Conservation (phyloP, 164 flowering plant species). For the Aristolochia fimbriata region DNA sequence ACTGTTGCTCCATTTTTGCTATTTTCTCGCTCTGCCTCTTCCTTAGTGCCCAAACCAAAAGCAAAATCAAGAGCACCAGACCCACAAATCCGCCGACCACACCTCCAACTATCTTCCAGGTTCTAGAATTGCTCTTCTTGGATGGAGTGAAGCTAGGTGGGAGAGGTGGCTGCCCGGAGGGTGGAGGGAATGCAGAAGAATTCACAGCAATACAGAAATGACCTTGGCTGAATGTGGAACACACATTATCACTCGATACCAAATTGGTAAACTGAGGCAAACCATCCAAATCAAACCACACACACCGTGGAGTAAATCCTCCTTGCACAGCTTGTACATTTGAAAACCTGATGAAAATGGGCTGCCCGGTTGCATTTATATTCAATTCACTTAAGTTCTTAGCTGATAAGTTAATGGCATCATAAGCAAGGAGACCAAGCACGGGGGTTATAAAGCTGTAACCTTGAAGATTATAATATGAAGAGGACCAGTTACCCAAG, state of each 20-base stretch:
- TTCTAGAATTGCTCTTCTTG: slow-evolving; percentile 17
- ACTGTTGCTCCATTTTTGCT: slow-evolving; percentile 61
- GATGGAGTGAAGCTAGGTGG: not conserved
- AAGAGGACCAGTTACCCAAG: slow-evolving; percentile 56
- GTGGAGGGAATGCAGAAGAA: slow-evolving; percentile 34
- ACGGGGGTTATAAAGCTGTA: slow-evolving; percentile 62
- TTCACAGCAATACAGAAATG: slow-evolving; percentile 70
- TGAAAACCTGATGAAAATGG: slow-evolving; percentile 39
- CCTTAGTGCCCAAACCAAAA: slow-evolving; percentile 30
- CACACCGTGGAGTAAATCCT: slow-evolving; percentile 46
- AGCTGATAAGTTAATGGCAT: slow-evolving; percentile 54
- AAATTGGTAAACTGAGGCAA: slow-evolving; percentile 33
- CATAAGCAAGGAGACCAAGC: slow-evolving; percentile 71
- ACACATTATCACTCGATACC: slow-evolving; percentile 24
- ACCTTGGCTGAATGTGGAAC: slow-evolving; percentile 46
- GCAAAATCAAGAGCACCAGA: slow-evolving; percentile 26
- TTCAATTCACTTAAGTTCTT: slow-evolving; percentile 44
- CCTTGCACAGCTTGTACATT: slow-evolving; percentile 21
- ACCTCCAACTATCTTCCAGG: slow-evolving; percentile 57
- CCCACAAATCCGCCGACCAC: slow-evolving; percentile 47
- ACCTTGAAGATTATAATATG: slow-evolving; percentile 45
- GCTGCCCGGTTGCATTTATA: slow-evolving; percentile 32
- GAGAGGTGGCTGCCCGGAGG: not conserved
- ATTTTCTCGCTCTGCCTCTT: slow-evolving; percentile 37
- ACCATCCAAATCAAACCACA: slow-evolving; percentile 53